Conservation (phyloP, 2,329 filamentous ascomycete genomes). For the Fusarium neocosmosporiellum region DNA sequence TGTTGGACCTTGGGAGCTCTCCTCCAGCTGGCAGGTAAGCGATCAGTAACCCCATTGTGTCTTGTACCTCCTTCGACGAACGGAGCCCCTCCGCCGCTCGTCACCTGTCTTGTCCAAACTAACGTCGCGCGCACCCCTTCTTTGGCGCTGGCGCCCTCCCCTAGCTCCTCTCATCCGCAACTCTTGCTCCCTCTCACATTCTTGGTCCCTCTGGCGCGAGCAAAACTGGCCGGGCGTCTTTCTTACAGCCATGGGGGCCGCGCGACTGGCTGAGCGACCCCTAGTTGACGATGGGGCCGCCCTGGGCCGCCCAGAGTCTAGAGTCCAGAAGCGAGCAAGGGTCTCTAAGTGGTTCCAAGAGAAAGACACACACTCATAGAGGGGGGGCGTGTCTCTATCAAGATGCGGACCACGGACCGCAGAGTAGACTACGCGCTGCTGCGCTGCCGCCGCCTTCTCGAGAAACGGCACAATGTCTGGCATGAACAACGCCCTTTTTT, state of each 20-base stretch:
- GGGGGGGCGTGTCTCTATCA: conserved; percentile 17
- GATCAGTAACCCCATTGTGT: conserved; percentile 14
- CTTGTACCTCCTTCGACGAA: conserved; percentile 7
- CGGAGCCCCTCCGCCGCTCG: conserved; percentile 27
- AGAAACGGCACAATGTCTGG: conserved; percentile 16
- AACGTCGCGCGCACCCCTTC: conserved; percentile 14
- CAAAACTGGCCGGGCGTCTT: conserved; percentile 28
- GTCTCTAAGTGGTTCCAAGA: conserved; percentile 6
- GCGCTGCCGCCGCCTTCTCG: conserved; percentile 31
- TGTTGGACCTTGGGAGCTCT: neutral
- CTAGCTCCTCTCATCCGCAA: neutral
- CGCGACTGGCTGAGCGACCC: conserved; percentile 29
- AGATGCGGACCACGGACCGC: conserved; percentile 26
- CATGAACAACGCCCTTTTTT: neutral
- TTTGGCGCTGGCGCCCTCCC: conserved; percentile 17
- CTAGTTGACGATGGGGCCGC: conserved; percentile 25
- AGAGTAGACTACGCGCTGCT: conserved; percentile 14
- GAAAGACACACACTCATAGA: neutral
- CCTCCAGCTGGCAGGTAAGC: conserved; percentile 3
- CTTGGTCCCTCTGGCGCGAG: conserved; percentile 28
- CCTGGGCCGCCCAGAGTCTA: conserved; percentile 29
- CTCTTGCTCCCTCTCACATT: conserved; percentile 17
- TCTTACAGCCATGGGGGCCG: conserved; percentile 22
- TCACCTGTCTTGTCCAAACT: neutral
- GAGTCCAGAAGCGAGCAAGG: conserved; percentile 27